phyloP scores from a whole-genome alignment of 2,329 filamentous ascomycete species.

The Xylariomycetidae sp. region DNA sequence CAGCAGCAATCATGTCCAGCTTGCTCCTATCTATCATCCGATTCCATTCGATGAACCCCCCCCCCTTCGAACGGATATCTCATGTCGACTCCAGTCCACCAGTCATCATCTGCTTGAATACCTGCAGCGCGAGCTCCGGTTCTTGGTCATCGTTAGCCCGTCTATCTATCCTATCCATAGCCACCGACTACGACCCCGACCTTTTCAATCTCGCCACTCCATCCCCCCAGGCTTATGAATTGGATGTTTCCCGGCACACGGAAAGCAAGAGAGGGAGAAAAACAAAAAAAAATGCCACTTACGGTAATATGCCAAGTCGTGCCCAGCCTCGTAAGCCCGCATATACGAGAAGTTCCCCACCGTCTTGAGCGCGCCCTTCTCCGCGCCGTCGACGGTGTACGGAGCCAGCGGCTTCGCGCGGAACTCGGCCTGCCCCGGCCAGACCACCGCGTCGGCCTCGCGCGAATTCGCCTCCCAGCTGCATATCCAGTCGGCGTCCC shows the following conservation, averaged over 20 bases:
- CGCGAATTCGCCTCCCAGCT: conserved; percentile 51
- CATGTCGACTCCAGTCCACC: no score
- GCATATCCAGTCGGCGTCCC: conserved; percentile 55
- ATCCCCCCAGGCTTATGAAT: not conserved
- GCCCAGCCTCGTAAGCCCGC: conserved; percentile 41
- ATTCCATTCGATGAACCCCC: no score
- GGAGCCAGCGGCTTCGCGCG: conserved; percentile 26
- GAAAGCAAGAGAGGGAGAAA: not conserved
- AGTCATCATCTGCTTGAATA: conserved; percentile 11
- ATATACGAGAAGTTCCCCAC: conserved; percentile 45
- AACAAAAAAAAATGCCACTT: conserved; percentile 10
- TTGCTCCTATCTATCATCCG: no score
- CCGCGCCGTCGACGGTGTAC: conserved; percentile 45
- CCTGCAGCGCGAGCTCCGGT: conserved; percentile 11
- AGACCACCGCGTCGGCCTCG: conserved; percentile 42
- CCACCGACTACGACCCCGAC: no score
- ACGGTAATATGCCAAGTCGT: conserved; percentile 42
- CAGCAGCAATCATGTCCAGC: no score
- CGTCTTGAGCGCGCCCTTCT: conserved; percentile 46
- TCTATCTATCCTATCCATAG: no score
- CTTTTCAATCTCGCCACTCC: conserved; percentile 1
- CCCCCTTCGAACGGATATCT: no score
- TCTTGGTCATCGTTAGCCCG: no score
- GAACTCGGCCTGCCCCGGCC: conserved; percentile 36
- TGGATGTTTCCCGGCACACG: no score